A percentile compares a stretch with the other conserved stretches of the same genome.
Evolutionary conservation across 495 filamentous ascomycete species (phyloP).

Genomic region (Aspergillus taichungensis): DNA sequence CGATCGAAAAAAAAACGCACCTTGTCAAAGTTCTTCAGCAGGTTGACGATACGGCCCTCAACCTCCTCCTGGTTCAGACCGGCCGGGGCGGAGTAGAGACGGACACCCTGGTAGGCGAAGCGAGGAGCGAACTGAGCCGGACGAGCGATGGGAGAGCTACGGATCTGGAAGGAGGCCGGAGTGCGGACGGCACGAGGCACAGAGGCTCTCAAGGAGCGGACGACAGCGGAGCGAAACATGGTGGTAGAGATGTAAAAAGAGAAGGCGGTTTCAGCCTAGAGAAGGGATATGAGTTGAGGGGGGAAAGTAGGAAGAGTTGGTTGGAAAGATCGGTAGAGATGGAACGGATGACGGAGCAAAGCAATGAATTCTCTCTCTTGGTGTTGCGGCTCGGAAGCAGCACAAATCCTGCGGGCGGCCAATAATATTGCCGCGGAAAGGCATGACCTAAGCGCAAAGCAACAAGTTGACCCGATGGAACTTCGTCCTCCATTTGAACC

Average conservation of each 20-base stretch:
- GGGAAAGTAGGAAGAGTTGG: not conserved
- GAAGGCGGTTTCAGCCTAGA: not conserved
- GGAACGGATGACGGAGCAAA: slow-evolving; percentile 13
- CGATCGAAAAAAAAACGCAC: slow-evolving; percentile 41
- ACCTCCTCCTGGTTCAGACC: slow-evolving; percentile 74
- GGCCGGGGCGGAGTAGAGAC: slow-evolving; percentile 79
- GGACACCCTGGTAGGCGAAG: slow-evolving; percentile 49
- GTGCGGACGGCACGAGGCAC: slow-evolving; percentile 48
- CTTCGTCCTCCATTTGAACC: slow-evolving; percentile 12
- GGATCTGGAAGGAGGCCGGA: slow-evolving; percentile 46
- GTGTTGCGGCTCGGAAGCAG: slow-evolving; percentile 21
- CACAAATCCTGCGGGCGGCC: slow-evolving; percentile 36
- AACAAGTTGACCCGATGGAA: slow-evolving; percentile 26
- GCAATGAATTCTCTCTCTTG: slow-evolving; percentile 11
- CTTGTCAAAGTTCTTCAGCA: slow-evolving; percentile 96
- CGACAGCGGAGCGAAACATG: slow-evolving; percentile 82
- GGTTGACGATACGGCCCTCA: slow-evolving; percentile 83
- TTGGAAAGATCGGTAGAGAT: not conserved
- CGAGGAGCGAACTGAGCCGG: slow-evolving; percentile 39
- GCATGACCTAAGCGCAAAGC: slow-evolving; percentile 38
- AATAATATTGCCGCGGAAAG: slow-evolving; percentile 37
- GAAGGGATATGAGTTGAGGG: not conserved
- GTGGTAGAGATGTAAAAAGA: slow-evolving; percentile 24
- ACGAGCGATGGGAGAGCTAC: slow-evolving; percentile 45
- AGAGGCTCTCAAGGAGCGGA: slow-evolving; percentile 54